phyloP scores from a whole-genome alignment of 208 protist species.

The Crithidia mellificae region DNA sequence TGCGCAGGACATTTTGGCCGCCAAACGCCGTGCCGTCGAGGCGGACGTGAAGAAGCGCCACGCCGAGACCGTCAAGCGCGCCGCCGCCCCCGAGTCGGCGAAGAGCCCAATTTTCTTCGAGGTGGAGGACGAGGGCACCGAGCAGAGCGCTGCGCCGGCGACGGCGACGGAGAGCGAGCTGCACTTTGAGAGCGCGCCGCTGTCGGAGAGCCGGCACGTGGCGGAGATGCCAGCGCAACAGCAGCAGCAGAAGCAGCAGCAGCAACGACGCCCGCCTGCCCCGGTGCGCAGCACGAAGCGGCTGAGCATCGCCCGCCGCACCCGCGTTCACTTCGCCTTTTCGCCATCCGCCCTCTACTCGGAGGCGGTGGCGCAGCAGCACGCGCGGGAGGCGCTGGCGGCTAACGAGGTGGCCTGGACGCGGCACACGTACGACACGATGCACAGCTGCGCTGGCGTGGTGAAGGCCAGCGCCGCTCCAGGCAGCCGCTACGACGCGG shows the following conservation, averaged over 20 bases:
- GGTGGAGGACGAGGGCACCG: constrained; percentile 5
- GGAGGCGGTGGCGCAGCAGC: constrained; percentile 16
- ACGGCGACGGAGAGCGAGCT: constrained; percentile 5
- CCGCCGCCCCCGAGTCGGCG: constrained; percentile 9
- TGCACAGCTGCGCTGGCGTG: constrained; percentile 15
- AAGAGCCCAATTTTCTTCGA: constrained; percentile 14
- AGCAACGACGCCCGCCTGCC: background rate
- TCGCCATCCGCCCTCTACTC: constrained; percentile 32
- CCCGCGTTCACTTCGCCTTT: constrained; percentile 32
- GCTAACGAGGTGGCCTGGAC: constrained; percentile 32
- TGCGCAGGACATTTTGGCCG: constrained; percentile 60
- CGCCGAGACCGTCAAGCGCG: constrained; percentile 28
- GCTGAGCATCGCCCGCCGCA: constrained; percentile 24
- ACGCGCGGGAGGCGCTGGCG: constrained; percentile 15
- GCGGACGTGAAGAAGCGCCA: constrained; percentile 40
- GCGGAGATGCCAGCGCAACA: too few relatives aligned
- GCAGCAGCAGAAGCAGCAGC: too few relatives aligned
- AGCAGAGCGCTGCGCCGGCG: background rate
- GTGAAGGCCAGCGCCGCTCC: constrained; percentile 18
- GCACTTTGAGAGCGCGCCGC: constrained; percentile 12
- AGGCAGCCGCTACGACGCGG: constrained; percentile 22
- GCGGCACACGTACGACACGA: constrained; percentile 37
- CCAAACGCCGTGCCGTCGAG: constrained; percentile 44
- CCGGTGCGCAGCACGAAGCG: constrained; percentile 12
- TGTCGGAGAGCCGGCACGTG: background rate